A percentile compares a stretch with the other conserved stretches of the same genome.
phyloP scores from a whole-genome alignment of 2,329 filamentous ascomycete species.

The Sporothrix globosa region DNA sequence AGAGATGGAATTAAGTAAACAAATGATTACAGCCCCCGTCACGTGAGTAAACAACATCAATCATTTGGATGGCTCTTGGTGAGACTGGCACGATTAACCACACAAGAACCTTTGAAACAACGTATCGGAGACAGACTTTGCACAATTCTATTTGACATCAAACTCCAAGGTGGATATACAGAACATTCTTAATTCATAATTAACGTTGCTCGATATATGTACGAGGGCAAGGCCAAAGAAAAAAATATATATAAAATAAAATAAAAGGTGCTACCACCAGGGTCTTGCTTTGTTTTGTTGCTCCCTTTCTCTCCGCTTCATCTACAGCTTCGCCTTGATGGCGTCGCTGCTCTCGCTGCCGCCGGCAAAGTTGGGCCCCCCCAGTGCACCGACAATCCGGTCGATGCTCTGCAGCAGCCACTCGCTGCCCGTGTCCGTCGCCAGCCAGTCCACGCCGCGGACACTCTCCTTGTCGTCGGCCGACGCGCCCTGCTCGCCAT shows the following conservation, averaged over 20 bases:
- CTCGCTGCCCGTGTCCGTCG: slow-evolving; percentile 64
- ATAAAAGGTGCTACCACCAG: neutral
- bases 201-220: neutral
- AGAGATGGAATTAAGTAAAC: neutral
- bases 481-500: slow-evolving; percentile 7
- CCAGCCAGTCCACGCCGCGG: slow-evolving; percentile 62
- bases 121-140: too few relatives aligned
- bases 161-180: too few relatives aligned
- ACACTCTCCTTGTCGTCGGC: slow-evolving; percentile 45
- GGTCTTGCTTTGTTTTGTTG: too few relatives aligned
- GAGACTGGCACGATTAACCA: too few relatives aligned
- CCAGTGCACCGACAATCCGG: slow-evolving; percentile 55
- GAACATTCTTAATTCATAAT: neutral
- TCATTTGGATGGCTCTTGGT: too few relatives aligned
- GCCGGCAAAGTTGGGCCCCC: slow-evolving; percentile 38
- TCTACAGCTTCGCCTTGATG: slow-evolving; percentile 33
- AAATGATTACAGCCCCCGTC: neutral
- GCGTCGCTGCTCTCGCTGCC: neutral
- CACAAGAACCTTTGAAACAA: too few relatives aligned
- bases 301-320: neutral
- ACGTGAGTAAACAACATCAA: too few relatives aligned
- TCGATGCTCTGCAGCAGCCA: slow-evolving; percentile 68
- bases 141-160: too few relatives aligned
- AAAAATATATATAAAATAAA: neutral
- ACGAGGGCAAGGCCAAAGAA: neutral